These are phyloP conservation scores for Penicillium sp. DNA, from an alignment of 2,329 filamentous ascomycete genomes.

Conservation along the genomic window DNA sequence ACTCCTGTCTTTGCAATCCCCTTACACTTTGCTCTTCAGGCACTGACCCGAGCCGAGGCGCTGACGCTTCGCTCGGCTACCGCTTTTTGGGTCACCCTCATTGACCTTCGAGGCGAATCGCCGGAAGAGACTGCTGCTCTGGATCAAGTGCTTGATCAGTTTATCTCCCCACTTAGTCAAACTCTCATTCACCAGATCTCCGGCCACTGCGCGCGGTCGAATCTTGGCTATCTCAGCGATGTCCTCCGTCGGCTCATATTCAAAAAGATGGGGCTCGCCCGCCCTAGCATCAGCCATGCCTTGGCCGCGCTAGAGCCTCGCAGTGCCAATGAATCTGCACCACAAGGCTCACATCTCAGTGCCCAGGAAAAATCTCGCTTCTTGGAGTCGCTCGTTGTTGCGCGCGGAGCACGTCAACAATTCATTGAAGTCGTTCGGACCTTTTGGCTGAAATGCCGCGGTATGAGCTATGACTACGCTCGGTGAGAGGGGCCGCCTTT, in stretches of 20 bases:
- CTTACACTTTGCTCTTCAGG: slow-evolving; percentile 37
- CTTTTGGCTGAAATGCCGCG: slow-evolving; percentile 43
- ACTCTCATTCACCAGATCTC: slow-evolving; percentile 38
- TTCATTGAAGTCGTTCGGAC: slow-evolving; percentile 36
- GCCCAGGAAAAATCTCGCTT: slow-evolving; percentile 38
- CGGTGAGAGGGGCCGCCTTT: slow-evolving; percentile 10
- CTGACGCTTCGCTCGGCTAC: slow-evolving; percentile 44
- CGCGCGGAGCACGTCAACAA: slow-evolving; percentile 33
- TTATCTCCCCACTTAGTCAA: slow-evolving; percentile 33
- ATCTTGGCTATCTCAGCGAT: slow-evolving; percentile 39
- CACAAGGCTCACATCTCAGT: slow-evolving; percentile 20
- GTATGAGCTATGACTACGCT: slow-evolving; percentile 37
- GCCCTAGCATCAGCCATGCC: slow-evolving; percentile 32
- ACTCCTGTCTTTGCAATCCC: slow-evolving; percentile 30
- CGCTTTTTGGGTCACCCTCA: slow-evolving; percentile 38
- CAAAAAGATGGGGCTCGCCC: slow-evolving; percentile 37
- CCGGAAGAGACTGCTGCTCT: slow-evolving; percentile 18
- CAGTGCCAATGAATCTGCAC: slow-evolving; percentile 14
- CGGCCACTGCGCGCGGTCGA: slow-evolving; percentile 42
- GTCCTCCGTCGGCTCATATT: slow-evolving; percentile 38
- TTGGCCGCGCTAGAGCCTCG: slow-evolving; percentile 27
- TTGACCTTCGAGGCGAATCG: slow-evolving; percentile 28
- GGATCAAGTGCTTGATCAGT: slow-evolving; percentile 30
- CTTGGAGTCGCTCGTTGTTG: slow-evolving; percentile 33
- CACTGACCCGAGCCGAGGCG: slow-evolving; percentile 38